A percentile compares a stretch with the other conserved stretches of the same genome.
These are phyloP conservation scores for Gryganskiella cystojenkinii DNA, from an alignment of 192 early-diverging fungal species.

Conservation along the genomic window DNA sequence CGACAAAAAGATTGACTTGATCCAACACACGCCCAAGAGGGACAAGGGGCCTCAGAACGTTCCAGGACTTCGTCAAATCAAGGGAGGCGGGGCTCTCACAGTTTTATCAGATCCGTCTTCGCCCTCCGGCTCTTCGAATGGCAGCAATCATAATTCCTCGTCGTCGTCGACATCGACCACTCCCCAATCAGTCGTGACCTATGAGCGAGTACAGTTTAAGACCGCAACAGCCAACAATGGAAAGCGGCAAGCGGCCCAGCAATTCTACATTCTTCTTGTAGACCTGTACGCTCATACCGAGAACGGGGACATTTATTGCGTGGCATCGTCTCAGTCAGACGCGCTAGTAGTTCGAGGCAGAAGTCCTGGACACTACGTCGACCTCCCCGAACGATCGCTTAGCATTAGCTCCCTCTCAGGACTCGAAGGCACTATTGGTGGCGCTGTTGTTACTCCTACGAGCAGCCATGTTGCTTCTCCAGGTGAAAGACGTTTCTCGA, in stretches of 20 bases:
- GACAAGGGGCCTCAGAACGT: constrained; percentile 91
- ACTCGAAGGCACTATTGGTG: no score
- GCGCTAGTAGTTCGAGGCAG: constrained; percentile 88
- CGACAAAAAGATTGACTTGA: constrained; percentile 78
- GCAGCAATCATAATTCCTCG: no score
- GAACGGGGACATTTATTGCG: constrained; percentile 55
- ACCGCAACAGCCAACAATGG: constrained; percentile 93
- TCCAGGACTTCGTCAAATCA: constrained; percentile 62
- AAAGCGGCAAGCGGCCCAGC: constrained; percentile 89
- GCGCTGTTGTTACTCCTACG: no score
- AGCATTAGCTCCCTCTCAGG: neutral
- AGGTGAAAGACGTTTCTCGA: constrained; percentile 33
- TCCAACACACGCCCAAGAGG: constrained; percentile 90
- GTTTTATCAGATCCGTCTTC: neutral
- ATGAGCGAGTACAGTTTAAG: constrained; percentile 95
- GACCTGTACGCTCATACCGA: constrained; percentile 77
- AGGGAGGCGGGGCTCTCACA: constrained; percentile 62
- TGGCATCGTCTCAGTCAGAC: constrained; percentile 75
- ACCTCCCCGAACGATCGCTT: constrained; percentile 48
- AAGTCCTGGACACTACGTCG: constrained; percentile 90
- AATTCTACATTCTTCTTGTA: constrained; percentile 82
- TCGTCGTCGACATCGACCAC: neutral
- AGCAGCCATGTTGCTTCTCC: no score
- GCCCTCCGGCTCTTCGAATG: no score
- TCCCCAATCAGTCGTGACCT: constrained; percentile 67